These are phyloP conservation scores for Ceratobasidium theobromae DNA, from an alignment of 1,284 basidiomycete genomes.

Conservation along the genomic window DNA sequence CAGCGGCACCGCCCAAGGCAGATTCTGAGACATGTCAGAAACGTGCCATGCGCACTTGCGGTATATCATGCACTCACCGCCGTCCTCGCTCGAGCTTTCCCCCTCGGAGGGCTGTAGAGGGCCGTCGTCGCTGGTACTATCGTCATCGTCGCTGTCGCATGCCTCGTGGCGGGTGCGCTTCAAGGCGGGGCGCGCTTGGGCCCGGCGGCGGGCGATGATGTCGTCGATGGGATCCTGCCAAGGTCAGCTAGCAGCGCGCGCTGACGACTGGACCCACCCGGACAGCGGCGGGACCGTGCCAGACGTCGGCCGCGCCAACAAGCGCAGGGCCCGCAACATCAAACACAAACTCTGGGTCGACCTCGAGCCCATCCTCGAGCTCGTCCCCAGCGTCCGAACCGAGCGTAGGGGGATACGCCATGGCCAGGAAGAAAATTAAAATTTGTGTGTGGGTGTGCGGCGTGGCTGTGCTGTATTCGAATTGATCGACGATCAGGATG, in stretches of 20 bases:
- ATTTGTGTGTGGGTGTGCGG: background rate
- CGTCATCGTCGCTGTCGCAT: constrained; percentile 42
- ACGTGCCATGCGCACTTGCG: background rate
- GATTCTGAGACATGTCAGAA: constrained; percentile 11
- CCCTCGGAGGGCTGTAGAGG: too few relatives aligned
- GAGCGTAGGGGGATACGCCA: constrained; percentile 70
- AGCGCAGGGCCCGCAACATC: constrained; percentile 71
- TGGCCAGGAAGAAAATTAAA: constrained; percentile 13
- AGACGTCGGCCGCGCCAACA: constrained; percentile 50
- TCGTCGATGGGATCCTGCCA: constrained; percentile 85
- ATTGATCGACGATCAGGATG: constrained; percentile 22
- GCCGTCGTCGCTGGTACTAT: constrained; percentile 37
- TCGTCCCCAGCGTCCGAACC: constrained; percentile 71
- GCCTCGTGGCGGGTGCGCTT: constrained; percentile 52
- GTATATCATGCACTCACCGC: constrained; percentile 18
- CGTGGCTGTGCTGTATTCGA: constrained; percentile 18
- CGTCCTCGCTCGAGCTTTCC: constrained; percentile 39
- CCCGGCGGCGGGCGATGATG: constrained; percentile 72
- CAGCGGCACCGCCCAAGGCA: constrained; percentile 37
- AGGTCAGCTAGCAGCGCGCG: too few relatives aligned
- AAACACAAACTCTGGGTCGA: constrained; percentile 83
- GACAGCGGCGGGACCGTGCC: constrained; percentile 54
- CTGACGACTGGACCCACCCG: constrained; percentile 62
- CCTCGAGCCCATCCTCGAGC: constrained; percentile 57
- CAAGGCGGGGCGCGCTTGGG: constrained; percentile 45